Conservation (phyloP, 352 stramenopile species). For the Phytopythium litorale region DNA sequence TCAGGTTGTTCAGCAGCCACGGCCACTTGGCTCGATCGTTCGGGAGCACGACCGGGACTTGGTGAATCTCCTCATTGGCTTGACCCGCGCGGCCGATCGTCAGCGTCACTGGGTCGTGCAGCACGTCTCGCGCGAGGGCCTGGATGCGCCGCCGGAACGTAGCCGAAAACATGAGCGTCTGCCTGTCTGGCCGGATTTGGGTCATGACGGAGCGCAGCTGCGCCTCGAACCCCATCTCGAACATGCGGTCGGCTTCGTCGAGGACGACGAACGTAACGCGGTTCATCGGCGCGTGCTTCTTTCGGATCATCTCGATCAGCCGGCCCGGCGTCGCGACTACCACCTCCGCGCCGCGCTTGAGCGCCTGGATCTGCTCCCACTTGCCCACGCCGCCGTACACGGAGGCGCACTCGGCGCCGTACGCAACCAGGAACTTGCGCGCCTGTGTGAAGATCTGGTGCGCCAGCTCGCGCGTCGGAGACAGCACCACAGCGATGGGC, state of each 20-base stretch:
- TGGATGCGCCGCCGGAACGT: constrained; percentile 79
- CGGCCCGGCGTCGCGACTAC: constrained; percentile 77
- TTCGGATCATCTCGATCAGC: constrained; percentile 83
- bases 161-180: constrained; percentile 87
- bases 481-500: constrained; percentile 74
- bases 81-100: constrained; percentile 76
- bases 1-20: constrained; percentile 74
- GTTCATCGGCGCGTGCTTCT: constrained; percentile 53
- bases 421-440: constrained; percentile 76
- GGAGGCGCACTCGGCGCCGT: constrained; percentile 65
- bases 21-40: constrained; percentile 82
- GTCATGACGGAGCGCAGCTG: constrained; percentile 79
- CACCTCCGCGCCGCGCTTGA: constrained; percentile 72
- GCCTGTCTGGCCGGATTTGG: constrained; percentile 79
- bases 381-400: constrained; percentile 83
- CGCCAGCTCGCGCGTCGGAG: constrained; percentile 77
- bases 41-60: constrained; percentile 72
- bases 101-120: constrained; percentile 79
- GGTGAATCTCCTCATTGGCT: constrained; percentile 89
- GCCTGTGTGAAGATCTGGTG: constrained; percentile 83
- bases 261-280: constrained; percentile 87
- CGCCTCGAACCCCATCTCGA: constrained; percentile 87
- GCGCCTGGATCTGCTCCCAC: constrained; percentile 77
- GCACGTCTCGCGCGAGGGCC: constrained; percentile 70
- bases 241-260: constrained; percentile 88